Evolutionary conservation across 108 stramenopile genomes (phyloP).

Genomic region (Nitzschia sp.): DNA sequence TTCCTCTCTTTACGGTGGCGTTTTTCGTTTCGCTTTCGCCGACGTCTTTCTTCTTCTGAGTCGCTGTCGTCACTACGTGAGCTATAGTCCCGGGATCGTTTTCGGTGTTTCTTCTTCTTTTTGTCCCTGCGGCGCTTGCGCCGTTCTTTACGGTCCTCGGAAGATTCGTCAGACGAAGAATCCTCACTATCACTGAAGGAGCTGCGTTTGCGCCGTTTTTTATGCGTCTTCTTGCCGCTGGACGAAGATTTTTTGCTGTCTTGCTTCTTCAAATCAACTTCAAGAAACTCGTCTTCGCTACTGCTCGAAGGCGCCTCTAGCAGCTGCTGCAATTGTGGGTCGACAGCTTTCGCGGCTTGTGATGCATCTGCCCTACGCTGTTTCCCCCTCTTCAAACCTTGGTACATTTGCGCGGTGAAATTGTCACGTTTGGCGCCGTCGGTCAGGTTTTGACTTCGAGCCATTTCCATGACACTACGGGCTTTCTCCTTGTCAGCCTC

Average conservation of each 20-base stretch:
- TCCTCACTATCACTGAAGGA: conserved; percentile 25
- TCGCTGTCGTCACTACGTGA: conserved; percentile 8
- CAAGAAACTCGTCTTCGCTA: conserved; percentile 82
- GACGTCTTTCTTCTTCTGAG: conserved; percentile 23
- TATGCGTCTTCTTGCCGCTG: conserved; percentile 27
- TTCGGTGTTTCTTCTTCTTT: conserved; percentile 22
- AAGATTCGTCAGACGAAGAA: conserved; percentile 38
- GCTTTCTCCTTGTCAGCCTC: conserved; percentile 58
- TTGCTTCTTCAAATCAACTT: conserved; percentile 35
- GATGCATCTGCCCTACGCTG: conserved; percentile 44
- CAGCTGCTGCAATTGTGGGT: conserved; percentile 33
- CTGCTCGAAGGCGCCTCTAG: conserved; percentile 66
- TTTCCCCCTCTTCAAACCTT: conserved; percentile 78
- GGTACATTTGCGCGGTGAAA: conserved; percentile 78
- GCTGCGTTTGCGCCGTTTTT: conserved; percentile 20
- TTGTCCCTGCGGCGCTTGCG: conserved; percentile 29
- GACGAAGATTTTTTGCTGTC: conserved; percentile 38
- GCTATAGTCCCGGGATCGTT: conserved; percentile 10
- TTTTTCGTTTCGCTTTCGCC: conserved; percentile 1
- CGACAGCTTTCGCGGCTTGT: conserved; percentile 13
- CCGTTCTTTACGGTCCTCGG: conserved; percentile 15
- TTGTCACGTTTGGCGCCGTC: conserved; percentile 66
- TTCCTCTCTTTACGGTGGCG: conserved; percentile 2
- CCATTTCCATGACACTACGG: conserved; percentile 72
- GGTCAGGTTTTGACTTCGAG: conserved; percentile 72